Conservation (phyloP, 257 asterid species). For the Oldenlandia corymbosa region DNA sequence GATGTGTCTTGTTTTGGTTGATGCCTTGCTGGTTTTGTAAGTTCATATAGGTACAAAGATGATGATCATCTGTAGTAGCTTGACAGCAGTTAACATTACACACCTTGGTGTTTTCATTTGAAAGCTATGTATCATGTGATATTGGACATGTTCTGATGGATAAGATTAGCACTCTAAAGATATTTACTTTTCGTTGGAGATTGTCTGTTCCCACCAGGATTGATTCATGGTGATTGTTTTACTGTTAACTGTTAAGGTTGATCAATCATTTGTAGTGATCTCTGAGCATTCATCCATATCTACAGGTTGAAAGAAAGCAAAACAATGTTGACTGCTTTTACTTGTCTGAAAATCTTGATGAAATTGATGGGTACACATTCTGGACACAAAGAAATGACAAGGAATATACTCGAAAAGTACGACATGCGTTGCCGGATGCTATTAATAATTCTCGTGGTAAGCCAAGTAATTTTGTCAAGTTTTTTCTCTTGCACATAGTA, state of each 20-base stretch:
- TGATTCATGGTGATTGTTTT: background rate
- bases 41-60: background rate
- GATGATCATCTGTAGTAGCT: slow-evolving; percentile 5
- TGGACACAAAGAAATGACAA: slow-evolving; percentile 68
- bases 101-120: background rate
- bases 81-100: background rate
- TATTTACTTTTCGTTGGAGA: background rate
- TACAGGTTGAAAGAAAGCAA: slow-evolving; percentile 76
- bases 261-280: background rate
- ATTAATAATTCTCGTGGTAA: slow-evolving; percentile 50
- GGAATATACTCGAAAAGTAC: slow-evolving; percentile 34
- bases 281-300: slow-evolving; percentile 13
- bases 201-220: background rate
- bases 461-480: slow-evolving; percentile 14
- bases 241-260: background rate
- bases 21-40: background rate
- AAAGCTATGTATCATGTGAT: too few relatives aligned
- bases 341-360: slow-evolving; percentile 83
- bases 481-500: background rate
- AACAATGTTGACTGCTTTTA: slow-evolving; percentile 63
- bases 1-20: background rate
- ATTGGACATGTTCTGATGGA: background rate
- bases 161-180: too few relatives aligned
- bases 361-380: slow-evolving; percentile 74
- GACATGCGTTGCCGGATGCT: slow-evolving; percentile 54